These are phyloP conservation scores for Asparagopsis taxiformis DNA, from an alignment of 31 red algal genomes.

Conservation along the genomic window DNA sequence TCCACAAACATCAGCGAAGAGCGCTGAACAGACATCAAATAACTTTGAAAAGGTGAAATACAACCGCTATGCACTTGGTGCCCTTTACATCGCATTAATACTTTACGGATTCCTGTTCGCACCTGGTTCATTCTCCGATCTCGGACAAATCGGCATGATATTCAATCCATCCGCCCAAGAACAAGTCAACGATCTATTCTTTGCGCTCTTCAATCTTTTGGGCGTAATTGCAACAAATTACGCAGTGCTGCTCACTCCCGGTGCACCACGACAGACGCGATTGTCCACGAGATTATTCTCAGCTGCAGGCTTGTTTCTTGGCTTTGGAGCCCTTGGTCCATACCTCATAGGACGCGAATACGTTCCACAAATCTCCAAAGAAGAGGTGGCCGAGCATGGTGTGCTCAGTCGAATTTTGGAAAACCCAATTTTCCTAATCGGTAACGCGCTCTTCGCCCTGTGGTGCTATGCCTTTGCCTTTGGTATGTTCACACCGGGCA, in stretches of 20 bases:
- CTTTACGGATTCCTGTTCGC: constrained; percentile 29
- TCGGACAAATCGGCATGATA: constrained; percentile 39
- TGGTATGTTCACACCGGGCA: constrained; percentile 48
- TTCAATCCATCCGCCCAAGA: constrained; percentile 18
- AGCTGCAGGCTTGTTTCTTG: constrained; percentile 34
- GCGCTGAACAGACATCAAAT: too few relatives aligned
- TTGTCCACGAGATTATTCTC: constrained; percentile 25
- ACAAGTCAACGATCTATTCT: constrained; percentile 52
- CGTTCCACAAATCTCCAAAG: constrained; percentile 22
- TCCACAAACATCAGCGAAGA: too few relatives aligned
- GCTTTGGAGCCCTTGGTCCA: constrained; percentile 43
- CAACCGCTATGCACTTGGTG: constrained; percentile 23
- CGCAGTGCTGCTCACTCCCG: constrained; percentile 45
- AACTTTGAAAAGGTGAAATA: too few relatives aligned
- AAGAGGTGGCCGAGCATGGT: constrained; percentile 25
- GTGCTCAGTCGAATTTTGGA: constrained; percentile 23
- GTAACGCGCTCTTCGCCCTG: constrained; percentile 16
- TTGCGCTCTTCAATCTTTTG: constrained; percentile 48
- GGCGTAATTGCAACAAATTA: constrained; percentile 24
- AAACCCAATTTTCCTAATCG: constrained; percentile 17
- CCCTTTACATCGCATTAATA: constrained; percentile 23
- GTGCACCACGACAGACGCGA: constrained; percentile 21
- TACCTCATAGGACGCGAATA: constrained; percentile 57
- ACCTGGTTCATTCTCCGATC: constrained; percentile 32
- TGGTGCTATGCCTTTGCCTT: constrained; percentile 52